Conservation (phyloP, 176 grass and related monocot genomes). For the Triticum aestivum region DNA sequence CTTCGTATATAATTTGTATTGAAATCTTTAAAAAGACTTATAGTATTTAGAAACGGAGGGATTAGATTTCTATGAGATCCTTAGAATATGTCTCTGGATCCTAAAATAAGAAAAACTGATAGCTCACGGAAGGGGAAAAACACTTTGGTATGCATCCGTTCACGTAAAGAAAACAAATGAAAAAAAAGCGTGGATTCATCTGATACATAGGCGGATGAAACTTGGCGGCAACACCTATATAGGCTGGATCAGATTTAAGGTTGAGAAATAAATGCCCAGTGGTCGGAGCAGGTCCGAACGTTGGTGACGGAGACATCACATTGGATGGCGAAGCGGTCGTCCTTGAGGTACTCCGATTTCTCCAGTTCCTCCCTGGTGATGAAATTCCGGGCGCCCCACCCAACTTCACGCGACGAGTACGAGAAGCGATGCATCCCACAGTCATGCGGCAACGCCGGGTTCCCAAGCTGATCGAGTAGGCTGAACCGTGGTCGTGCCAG, state of each 20-base stretch:
- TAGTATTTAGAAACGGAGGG: too few species aligned
- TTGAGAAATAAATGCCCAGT: constrained; percentile 13
- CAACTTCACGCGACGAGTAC: background rate
- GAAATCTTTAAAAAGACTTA: too few species aligned
- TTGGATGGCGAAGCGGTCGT: background rate
- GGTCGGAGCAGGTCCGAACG: background rate
- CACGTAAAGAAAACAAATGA: too few species aligned
- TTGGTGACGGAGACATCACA: background rate
- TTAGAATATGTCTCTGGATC: too few species aligned
- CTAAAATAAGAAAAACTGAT: too few species aligned
- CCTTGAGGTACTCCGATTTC: background rate
- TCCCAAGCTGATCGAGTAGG: background rate
- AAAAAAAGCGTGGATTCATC: too few species aligned
- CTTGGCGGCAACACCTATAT: too few species aligned
- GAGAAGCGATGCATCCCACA: background rate
- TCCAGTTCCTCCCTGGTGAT: background rate
- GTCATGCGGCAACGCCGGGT: background rate
- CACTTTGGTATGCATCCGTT: too few species aligned
- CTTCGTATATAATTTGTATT: too few species aligned
- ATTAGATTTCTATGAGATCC: too few species aligned
- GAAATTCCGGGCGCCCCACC: background rate
- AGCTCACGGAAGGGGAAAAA: too few species aligned
- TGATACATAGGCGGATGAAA: too few species aligned
- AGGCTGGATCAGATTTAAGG: background rate
- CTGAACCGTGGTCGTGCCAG: background rate